Percentiles rank a stretch among this genome's conserved stretches.
Conservation (phyloP, 2,329 filamentous ascomycete species). For the Cucurbitaria berberidis region DNA sequence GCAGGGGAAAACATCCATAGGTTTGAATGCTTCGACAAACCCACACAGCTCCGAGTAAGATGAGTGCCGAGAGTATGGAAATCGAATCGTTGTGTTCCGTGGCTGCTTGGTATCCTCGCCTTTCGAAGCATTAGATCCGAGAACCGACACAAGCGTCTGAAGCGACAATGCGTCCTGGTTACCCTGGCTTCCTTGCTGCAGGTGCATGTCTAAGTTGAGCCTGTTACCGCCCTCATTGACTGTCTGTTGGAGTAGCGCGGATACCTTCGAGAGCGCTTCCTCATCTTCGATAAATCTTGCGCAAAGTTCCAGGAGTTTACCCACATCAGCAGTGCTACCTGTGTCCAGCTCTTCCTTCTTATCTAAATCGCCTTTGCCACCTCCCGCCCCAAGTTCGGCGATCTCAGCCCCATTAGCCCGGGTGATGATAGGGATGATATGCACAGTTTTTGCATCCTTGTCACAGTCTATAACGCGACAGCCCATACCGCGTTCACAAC, state of each 20-base stretch:
- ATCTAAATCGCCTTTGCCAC: constrained; percentile 77
- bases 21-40: constrained; percentile 71
- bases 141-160: constrained; percentile 40
- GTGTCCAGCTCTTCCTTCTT: constrained; percentile 70
- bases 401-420: constrained; percentile 69
- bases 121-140: constrained; percentile 25
- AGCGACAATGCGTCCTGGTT: constrained; percentile 35
- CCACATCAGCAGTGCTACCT: constrained; percentile 55
- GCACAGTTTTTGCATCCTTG: constrained; percentile 63
- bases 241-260: constrained; percentile 41
- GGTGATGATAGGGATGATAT: constrained; percentile 79
- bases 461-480: constrained; percentile 61
- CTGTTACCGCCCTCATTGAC: constrained; percentile 22
- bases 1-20: constrained; percentile 81
- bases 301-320: constrained; percentile 62
- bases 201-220: constrained; percentile 35
- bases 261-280: constrained; percentile 42
- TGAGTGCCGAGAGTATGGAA: constrained; percentile 89
- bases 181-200: constrained; percentile 28
- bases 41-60: constrained; percentile 80
- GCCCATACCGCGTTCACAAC: constrained; percentile 76
- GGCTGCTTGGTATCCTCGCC: background rate
- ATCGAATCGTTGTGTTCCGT: constrained; percentile 53
- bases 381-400: constrained; percentile 76
- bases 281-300: constrained; percentile 46